A percentile compares a stretch with the other conserved stretches of the same genome.
Evolutionary conservation across 495 filamentous ascomycete genomes (phyloP).

Genomic region (Friedmanniomyces simplex): DNA sequence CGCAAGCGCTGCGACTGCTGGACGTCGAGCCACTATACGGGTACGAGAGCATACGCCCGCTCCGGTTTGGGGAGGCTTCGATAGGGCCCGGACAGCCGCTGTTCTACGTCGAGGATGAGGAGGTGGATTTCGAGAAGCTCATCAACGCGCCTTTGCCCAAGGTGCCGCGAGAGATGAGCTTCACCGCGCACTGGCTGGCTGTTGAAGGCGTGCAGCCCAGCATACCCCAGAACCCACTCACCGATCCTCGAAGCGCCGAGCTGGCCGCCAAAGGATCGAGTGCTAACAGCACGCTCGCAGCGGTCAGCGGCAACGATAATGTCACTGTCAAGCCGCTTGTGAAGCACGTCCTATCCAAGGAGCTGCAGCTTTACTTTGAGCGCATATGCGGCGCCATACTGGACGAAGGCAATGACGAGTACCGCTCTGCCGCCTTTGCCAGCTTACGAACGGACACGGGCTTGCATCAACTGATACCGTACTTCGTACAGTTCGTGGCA

Average conservation of each 20-base stretch:
- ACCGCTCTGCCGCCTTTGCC: slow-evolving; percentile 74
- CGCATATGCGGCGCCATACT: slow-evolving; percentile 78
- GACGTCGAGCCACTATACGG: slow-evolving; percentile 93
- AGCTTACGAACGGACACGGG: slow-evolving; percentile 78
- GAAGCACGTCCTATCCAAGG: slow-evolving; percentile 89
- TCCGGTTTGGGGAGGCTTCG: slow-evolving; percentile 87
- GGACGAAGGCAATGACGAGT: slow-evolving; percentile 71
- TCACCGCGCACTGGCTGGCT: slow-evolving; percentile 93
- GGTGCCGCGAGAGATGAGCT: slow-evolving; percentile 82
- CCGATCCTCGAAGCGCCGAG: slow-evolving; percentile 70
- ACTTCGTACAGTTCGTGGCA: slow-evolving; percentile 87
- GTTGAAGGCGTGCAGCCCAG: slow-evolving; percentile 93
- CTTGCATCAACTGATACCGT: slow-evolving; percentile 87
- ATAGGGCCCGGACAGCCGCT: slow-evolving; percentile 90
- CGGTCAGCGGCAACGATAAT: slow-evolving; percentile 72
- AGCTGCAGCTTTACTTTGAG: slow-evolving; percentile 94
- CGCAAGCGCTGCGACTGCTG: slow-evolving; percentile 68
- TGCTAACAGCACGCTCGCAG: slow-evolving; percentile 69
- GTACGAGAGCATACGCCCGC: slow-evolving; percentile 77
- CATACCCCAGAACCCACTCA: slow-evolving; percentile 88
- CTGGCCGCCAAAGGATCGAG: slow-evolving; percentile 80
- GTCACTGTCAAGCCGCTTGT: slow-evolving; percentile 77
- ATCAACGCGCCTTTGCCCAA: slow-evolving; percentile 94
- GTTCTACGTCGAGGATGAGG: slow-evolving; percentile 96
- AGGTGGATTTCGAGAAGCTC: slow-evolving; percentile 96